These are phyloP conservation scores for Mucor piriformis DNA, from an alignment of 371 early-diverging fungal species.

Conservation along the genomic window DNA sequence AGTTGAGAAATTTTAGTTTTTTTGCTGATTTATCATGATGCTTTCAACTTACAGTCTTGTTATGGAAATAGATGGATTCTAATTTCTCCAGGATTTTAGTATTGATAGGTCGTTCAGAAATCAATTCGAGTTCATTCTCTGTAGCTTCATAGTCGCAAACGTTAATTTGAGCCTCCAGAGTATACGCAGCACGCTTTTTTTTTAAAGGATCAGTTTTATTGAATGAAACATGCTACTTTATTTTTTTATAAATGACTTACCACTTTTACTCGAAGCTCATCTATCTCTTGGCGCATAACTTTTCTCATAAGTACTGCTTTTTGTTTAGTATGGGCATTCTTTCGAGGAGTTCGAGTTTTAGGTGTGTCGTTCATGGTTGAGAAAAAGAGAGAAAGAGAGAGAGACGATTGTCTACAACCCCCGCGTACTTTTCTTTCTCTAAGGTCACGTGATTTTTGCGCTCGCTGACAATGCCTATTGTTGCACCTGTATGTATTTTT, in stretches of 20 bases:
- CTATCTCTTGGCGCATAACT: slow-evolving; percentile 4
- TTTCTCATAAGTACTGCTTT: neutral
- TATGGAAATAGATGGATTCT: neutral
- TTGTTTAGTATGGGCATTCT: neutral
- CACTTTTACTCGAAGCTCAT: slow-evolving; percentile 9
- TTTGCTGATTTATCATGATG: neutral
- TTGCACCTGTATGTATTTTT: too few species aligned
- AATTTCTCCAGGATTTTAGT: slow-evolving; percentile 2
- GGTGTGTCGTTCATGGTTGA: neutral
- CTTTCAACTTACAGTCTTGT: neutral
- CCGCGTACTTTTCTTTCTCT: too few species aligned
- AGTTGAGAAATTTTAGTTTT: neutral
- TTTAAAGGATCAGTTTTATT: too few species aligned
- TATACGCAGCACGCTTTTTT: slow-evolving; percentile 16
- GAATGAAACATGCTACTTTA: neutral
- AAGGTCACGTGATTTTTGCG: too few species aligned
- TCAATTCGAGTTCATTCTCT: neutral
- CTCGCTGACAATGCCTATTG: too few species aligned
- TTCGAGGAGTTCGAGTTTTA: too few species aligned
- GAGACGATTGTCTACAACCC: too few species aligned
- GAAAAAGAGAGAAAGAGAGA: too few species aligned
- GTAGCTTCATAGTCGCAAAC: neutral
- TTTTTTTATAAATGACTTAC: neutral
- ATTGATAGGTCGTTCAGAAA: slow-evolving; percentile 7
- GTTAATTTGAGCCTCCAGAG: neutral